A percentile compares a stretch with the other conserved stretches of the same genome.
Evolutionary conservation across 768 basidiomycete species (phyloP).

Genomic region (Candolleomyces aberdarensis): DNA sequence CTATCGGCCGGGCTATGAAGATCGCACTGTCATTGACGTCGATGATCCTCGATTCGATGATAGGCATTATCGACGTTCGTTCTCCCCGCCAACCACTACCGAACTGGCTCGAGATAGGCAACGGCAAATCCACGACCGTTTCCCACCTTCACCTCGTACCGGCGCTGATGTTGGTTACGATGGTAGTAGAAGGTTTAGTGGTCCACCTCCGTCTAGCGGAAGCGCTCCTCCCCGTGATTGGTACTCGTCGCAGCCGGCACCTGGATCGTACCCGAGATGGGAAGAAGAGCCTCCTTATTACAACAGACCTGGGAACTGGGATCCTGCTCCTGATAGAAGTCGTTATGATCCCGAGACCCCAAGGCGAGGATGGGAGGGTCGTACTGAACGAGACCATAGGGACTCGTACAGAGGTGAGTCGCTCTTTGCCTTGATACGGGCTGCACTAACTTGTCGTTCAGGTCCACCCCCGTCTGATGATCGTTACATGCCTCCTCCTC

Average conservation of each 20-base stretch:
- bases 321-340: constrained; percentile 13
- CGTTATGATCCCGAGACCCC: constrained; percentile 34
- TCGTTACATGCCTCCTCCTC: constrained; percentile 13
- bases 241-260: constrained; percentile 28
- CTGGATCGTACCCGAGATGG: constrained; percentile 8
- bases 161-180: constrained; percentile 24
- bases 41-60: constrained; percentile 36
- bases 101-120: constrained; percentile 16
- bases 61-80: constrained; percentile 15
- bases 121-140: constrained; percentile 20
- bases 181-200: constrained; percentile 9
- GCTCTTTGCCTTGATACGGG: background rate
- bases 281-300: constrained; percentile 14
- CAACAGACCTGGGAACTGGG: constrained; percentile 15
- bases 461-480: constrained; percentile 6
- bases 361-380: constrained; percentile 36
- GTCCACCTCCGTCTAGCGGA: constrained; percentile 19
- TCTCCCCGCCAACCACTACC: constrained; percentile 11
- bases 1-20: constrained; percentile 40
- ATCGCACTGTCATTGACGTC: constrained; percentile 33
- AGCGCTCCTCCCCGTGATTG: constrained; percentile 28
- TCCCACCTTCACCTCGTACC: constrained; percentile 30
- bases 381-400: constrained; percentile 31
- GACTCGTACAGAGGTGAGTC: constrained; percentile 4
- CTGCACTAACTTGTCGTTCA: background rate